Percentiles rank a stretch among this genome's conserved stretches.
Evolutionary conservation across 2,329 filamentous ascomycete genomes (phyloP).

Genomic region (Trichoderma simmonsii): DNA sequence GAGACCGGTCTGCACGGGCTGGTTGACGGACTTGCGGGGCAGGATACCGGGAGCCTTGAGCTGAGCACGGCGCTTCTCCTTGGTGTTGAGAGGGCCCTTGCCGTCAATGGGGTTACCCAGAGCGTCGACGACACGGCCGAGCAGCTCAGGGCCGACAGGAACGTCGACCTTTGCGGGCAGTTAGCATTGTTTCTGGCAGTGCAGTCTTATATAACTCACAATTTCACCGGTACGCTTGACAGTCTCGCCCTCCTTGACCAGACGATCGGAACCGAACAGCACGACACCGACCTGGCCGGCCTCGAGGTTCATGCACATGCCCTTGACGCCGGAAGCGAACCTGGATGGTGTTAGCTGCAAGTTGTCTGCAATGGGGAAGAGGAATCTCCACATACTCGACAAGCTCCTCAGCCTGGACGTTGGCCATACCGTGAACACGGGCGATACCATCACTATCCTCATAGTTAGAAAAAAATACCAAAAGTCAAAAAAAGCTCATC

Average conservation of each 20-base stretch:
- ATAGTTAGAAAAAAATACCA: slow-evolving; percentile 29
- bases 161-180: slow-evolving; percentile 75
- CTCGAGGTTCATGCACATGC: slow-evolving; percentile 99
- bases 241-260: slow-evolving; percentile 98
- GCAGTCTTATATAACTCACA: slow-evolving; percentile 57
- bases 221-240: slow-evolving; percentile 99
- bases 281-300: slow-evolving; percentile 99
- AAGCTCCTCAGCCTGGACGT: slow-evolving; percentile 99
- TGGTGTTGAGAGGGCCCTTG: slow-evolving; percentile 94
- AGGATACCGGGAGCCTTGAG: slow-evolving; percentile 99
- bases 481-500: not conserved
- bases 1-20: slow-evolving; percentile 98
- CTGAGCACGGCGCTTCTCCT: slow-evolving; percentile 91
- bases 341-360: slow-evolving; percentile 45
- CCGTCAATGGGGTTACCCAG: slow-evolving; percentile 99
- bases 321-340: slow-evolving; percentile 99
- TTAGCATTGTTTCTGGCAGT: slow-evolving; percentile 24
- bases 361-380: not conserved
- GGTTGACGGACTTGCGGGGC: slow-evolving; percentile 92
- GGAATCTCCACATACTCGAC: slow-evolving; percentile 75
- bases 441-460: slow-evolving; percentile 94
- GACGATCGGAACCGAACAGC: slow-evolving; percentile 99
- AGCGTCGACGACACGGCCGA: slow-evolving; percentile 97
- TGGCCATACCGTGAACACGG: slow-evolving; percentile 99
- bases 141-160: slow-evolving; percentile 85